Conservation (phyloP, 2,329 filamentous ascomycete genomes). For the Xylaria sp. region DNA sequence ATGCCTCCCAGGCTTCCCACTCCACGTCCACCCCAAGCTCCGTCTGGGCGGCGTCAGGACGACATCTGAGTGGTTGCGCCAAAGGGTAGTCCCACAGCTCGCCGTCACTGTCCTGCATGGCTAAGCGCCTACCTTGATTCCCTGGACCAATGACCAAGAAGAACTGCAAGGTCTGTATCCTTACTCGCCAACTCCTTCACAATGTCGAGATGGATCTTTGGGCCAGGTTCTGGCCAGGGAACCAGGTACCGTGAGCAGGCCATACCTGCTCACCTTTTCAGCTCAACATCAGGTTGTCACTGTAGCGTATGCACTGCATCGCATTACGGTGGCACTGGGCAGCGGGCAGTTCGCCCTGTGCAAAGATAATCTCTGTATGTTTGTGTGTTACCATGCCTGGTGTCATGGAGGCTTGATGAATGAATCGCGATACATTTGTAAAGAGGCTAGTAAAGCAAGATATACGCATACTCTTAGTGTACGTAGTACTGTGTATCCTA, state of each 20-base stretch:
- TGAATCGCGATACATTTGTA: no score
- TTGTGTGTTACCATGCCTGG: background rate
- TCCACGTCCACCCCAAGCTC: background rate
- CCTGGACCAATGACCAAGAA: conserved; percentile 19
- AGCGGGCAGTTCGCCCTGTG: background rate
- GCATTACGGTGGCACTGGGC: background rate
- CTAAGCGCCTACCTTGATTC: conserved; percentile 26
- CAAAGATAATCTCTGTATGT: background rate
- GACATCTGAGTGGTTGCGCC: conserved; percentile 14
- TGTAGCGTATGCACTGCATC: background rate
- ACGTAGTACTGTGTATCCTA: no score
- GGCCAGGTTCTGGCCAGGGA: background rate
- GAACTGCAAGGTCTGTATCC: conserved; percentile 14
- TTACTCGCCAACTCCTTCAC: conserved; percentile 14
- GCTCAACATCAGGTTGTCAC: background rate
- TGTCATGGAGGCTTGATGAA: no score
- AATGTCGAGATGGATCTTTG: conserved; percentile 19
- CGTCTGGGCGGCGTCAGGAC: background rate
- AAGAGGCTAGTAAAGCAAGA: no score
- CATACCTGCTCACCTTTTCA: conserved; percentile 13
- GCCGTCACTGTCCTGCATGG: conserved; percentile 22
- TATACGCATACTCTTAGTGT: no score
- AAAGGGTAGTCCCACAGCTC: conserved; percentile 20
- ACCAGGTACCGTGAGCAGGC: background rate
- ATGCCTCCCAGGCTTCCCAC: background rate